Base-by-base conservation (phyloP, 2,329 filamentous ascomycete genomes). In the Leptographium wingfieldii region DNA sequence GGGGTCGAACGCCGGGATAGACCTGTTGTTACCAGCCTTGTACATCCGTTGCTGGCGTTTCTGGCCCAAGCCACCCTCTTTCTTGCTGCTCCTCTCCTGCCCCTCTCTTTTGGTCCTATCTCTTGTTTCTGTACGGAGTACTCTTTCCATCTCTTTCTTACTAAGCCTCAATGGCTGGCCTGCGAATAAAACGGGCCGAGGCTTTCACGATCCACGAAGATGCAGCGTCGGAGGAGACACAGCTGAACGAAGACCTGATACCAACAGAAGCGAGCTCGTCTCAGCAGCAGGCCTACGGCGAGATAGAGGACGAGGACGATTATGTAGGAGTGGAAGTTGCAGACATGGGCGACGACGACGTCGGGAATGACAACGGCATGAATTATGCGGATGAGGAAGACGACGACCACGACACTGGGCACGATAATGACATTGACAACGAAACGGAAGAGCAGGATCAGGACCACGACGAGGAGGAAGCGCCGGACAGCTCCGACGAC, bases 401-500 rank as follows among this genome's bases (percentile, higher is more conserved):
- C 54, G 73, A 71, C 69, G 69, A 69, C 9, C 74, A 76, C 27
- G 72, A 72, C 60, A 64, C 69, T n/a, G 64, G 68, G 53, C 69
- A 73, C 0, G 69, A 70, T 7, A 56, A 73, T 0, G 43, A 27
- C 33, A 69, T 70, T 5, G 68, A 69, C 33, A 35, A 35, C 33
- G 33, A 35, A 35, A 35, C 33, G 33, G 33, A 35, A 9, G 33
- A 35, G 9, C 33, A 35, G 3, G 67, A 67, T 29, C 64, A 67
- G 0, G 70, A 70, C 7, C 70, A 71, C 14, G 69, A 70, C 6
- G 67, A 67, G 3, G 73, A 72, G 35, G 78, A 76, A 0, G 73
- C 71, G 0, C 74, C 75, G 3, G 72, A 71, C 43, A 81, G 74
- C 35, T 83, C 84, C 10, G 83, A 84, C 29, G 84, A 89, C 57